Evolutionary conservation across 2,329 filamentous ascomycete species (phyloP).

Genomic region (Niveomyces coronatus): DNA sequence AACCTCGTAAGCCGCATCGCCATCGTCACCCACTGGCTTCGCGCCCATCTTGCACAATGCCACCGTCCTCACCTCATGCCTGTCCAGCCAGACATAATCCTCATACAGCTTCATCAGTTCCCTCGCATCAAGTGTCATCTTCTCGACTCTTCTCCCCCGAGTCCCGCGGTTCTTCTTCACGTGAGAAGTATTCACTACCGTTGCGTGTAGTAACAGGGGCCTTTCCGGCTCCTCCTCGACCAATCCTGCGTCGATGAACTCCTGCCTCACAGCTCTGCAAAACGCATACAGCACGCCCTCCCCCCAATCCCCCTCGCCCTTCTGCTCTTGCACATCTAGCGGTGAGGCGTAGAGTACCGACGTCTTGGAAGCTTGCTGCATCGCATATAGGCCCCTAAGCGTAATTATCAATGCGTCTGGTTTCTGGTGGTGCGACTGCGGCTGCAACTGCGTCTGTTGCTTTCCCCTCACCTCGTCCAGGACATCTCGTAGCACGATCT

Average conservation of each 20-base stretch:
- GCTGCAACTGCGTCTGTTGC: slow-evolving; percentile 5
- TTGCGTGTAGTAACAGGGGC: slow-evolving; percentile 69
- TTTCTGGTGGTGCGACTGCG: background rate
- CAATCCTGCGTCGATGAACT: slow-evolving; percentile 46
- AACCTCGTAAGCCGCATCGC: slow-evolving; percentile 43
- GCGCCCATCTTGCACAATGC: slow-evolving; percentile 85
- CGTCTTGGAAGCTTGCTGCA: slow-evolving; percentile 46
- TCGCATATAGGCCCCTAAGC: slow-evolving; percentile 47
- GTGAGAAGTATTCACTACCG: slow-evolving; percentile 78
- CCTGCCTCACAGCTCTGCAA: slow-evolving; percentile 41
- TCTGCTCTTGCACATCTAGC: slow-evolving; percentile 30
- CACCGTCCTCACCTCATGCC: slow-evolving; percentile 57
- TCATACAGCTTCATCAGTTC: slow-evolving; percentile 49
- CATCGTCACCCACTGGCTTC: slow-evolving; percentile 47
- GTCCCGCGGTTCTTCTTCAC: slow-evolving; percentile 34
- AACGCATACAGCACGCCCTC: slow-evolving; percentile 41
- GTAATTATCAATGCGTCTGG: slow-evolving; percentile 31
- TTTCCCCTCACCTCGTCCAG: slow-evolving; percentile 21
- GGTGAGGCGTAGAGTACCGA: slow-evolving; percentile 58
- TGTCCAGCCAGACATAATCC: slow-evolving; percentile 60
- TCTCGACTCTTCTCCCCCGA: slow-evolving; percentile 28
- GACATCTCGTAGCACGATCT: slow-evolving; percentile 29
- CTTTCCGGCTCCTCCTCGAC: slow-evolving; percentile 45
- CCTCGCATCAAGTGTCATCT: slow-evolving; percentile 42
- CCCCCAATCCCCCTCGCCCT: background rate